Conservation (phyloP, 345 rosid species). For the Carallia pectinifolia region DNA sequence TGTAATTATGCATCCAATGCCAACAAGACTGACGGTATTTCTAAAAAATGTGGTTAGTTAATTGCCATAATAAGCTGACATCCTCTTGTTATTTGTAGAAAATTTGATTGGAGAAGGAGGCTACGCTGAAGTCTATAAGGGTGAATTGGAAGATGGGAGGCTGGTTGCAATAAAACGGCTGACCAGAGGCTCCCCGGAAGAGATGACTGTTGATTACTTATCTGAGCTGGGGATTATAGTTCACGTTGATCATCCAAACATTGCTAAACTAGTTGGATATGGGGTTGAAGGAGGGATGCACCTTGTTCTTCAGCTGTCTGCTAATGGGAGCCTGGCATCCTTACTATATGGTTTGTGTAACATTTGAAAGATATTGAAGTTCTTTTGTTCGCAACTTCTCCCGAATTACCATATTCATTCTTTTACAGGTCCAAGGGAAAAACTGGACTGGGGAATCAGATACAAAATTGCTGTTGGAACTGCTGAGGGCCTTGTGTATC, state of each 20-base stretch:
- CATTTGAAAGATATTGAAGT: background rate
- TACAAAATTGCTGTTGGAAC: conserved; percentile 76
- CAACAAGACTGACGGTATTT: too few species aligned
- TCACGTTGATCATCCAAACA: conserved; percentile 92
- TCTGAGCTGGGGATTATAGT: conserved; percentile 89
- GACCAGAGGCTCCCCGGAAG: conserved; percentile 73
- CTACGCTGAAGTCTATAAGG: conserved; percentile 85
- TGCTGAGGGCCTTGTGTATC: conserved; percentile 75
- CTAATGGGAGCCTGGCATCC: conserved; percentile 81
- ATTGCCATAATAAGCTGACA: conserved; percentile 4
- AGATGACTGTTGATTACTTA: conserved; percentile 78
- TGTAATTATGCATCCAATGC: background rate
- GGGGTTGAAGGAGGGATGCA: conserved; percentile 98
- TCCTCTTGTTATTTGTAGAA: conserved; percentile 36
- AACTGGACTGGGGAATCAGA: conserved; percentile 59
- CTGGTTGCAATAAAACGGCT: conserved; percentile 71
- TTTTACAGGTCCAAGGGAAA: conserved; percentile 54
- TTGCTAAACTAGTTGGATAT: conserved; percentile 80
- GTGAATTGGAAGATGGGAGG: conserved; percentile 56
- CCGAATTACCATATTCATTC: background rate
- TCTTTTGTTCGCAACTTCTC: conserved; percentile 7
- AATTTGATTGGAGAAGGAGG: conserved; percentile 91
- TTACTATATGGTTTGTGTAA: conserved; percentile 64
- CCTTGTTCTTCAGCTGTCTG: conserved; percentile 83
- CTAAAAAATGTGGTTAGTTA: background rate